Percentiles rank a stretch among this genome's conserved stretches.
Conservation (phyloP, 345 rosid genomes). For the Hibiscus syriacus region DNA sequence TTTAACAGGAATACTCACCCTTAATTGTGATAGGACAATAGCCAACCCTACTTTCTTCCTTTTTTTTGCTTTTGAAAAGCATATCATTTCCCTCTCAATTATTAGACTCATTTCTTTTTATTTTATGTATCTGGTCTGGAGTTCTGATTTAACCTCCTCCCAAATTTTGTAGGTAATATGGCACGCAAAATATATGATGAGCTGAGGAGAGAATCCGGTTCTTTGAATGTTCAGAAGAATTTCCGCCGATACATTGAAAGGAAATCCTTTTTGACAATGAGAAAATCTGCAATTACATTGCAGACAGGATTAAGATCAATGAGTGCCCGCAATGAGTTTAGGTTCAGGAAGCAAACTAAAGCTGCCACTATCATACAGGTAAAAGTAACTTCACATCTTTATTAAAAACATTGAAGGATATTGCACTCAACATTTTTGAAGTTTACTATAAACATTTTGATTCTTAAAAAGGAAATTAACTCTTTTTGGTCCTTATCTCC, state of each 20-base stretch:
- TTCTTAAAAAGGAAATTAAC: background rate
- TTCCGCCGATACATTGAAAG: conserved; percentile 50
- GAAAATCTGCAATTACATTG: conserved; percentile 54
- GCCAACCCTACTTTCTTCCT: background rate
- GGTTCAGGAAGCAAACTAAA: conserved; percentile 71
- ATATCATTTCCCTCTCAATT: background rate
- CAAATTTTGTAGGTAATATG: conserved; percentile 35
- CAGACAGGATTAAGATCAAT: conserved; percentile 85
- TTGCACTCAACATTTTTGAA: conserved; percentile 9
- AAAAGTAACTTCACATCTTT: background rate
- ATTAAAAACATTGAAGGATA: background rate
- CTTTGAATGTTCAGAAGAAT: conserved; percentile 76
- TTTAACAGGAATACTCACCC: too few relatives aligned
- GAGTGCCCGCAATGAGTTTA: conserved; percentile 79
- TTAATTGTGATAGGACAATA: background rate
- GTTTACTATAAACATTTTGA: background rate
- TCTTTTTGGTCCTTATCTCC: conserved; percentile 14
- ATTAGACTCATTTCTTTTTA: background rate
- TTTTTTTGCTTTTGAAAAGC: background rate
- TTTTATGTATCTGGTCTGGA: background rate
- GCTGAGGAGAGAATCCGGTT: conserved; percentile 62
- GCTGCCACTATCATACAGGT: too few relatives aligned
- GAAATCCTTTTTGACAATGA: conserved; percentile 38
- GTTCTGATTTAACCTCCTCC: background rate
- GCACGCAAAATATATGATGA: conserved; percentile 57